Evolutionary conservation across 768 basidiomycete species (phyloP).

Genomic region (Mycena vitilis): DNA sequence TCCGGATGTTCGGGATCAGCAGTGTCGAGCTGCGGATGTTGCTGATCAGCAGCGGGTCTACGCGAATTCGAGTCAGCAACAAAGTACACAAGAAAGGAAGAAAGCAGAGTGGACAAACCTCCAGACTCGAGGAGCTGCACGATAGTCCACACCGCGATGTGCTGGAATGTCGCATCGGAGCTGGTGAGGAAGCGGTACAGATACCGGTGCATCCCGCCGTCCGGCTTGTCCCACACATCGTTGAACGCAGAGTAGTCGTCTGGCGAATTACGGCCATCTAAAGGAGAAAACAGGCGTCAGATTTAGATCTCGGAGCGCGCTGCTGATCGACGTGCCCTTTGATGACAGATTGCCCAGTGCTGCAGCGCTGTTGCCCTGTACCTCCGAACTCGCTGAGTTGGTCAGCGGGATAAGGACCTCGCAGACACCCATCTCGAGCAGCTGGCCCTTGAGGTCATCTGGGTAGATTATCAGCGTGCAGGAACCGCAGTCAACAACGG

Average conservation of each 20-base stretch:
- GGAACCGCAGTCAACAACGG: background rate
- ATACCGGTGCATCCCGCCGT: constrained; percentile 96
- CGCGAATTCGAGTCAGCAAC: background rate
- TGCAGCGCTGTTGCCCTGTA: constrained; percentile 98
- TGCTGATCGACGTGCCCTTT: constrained; percentile 64
- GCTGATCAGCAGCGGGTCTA: constrained; percentile 89
- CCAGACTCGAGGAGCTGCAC: constrained; percentile 98
- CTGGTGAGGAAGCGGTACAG: constrained; percentile 94
- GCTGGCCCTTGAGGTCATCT: constrained; percentile 97
- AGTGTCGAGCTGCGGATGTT: constrained; percentile 89
- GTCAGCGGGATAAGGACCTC: constrained; percentile 97
- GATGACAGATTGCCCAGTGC: constrained; percentile 98
- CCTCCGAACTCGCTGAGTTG: constrained; percentile 95
- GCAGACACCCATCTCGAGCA: constrained; percentile 98
- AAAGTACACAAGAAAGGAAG: background rate
- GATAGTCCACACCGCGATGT: constrained; percentile 99
- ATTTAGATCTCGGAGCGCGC: constrained; percentile 5
- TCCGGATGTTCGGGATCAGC: constrained; percentile 87
- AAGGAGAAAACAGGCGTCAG: constrained; percentile 14
- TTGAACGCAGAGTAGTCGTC: constrained; percentile 98
- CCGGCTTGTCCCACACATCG: constrained; percentile 97
- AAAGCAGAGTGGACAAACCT: constrained; percentile 58
- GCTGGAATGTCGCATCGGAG: constrained; percentile 97
- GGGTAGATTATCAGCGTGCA: constrained; percentile 25
- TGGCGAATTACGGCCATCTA: constrained; percentile 78